Conservation (phyloP, 352 stramenopile species). For the Phytophthora sojae region DNA sequence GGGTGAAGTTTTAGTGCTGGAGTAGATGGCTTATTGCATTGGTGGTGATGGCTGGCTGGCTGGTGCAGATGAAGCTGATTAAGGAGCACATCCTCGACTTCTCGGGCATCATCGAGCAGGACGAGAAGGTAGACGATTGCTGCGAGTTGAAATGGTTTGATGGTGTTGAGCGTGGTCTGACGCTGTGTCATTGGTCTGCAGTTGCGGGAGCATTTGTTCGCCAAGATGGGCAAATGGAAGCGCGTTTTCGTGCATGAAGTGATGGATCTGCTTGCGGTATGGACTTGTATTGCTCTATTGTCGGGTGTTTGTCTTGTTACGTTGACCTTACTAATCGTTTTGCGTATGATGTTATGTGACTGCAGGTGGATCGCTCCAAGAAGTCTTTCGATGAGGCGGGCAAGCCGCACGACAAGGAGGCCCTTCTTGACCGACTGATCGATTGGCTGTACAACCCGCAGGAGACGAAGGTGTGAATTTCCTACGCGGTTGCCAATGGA, state of each 20-base stretch:
- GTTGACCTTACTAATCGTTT: constrained; percentile 1
- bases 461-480: constrained; percentile 50
- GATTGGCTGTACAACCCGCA: constrained; percentile 80
- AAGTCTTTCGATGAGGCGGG: constrained; percentile 83
- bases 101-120: constrained; percentile 65
- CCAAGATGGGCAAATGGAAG: constrained; percentile 78
- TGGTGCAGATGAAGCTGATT: constrained; percentile 70
- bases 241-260: constrained; percentile 73
- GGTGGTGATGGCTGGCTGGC: background rate
- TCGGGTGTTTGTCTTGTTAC: constrained; percentile 2
- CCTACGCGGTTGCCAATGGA: background rate
- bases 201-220: constrained; percentile 63
- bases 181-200: constrained; percentile 21
- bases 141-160: background rate
- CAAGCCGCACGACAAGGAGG: constrained; percentile 69
- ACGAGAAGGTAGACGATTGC: constrained; percentile 58
- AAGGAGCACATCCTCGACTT: constrained; percentile 88
- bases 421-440: constrained; percentile 69
- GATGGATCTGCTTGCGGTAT: constrained; percentile 82
- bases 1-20: too few species aligned
- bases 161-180: background rate
- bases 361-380: constrained; percentile 83
- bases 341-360: background rate
- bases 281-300: background rate
- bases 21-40: background rate